These are phyloP conservation scores for Fusarium beomiforme DNA, from an alignment of 2,329 filamentous ascomycete species.

Conservation along the genomic window DNA sequence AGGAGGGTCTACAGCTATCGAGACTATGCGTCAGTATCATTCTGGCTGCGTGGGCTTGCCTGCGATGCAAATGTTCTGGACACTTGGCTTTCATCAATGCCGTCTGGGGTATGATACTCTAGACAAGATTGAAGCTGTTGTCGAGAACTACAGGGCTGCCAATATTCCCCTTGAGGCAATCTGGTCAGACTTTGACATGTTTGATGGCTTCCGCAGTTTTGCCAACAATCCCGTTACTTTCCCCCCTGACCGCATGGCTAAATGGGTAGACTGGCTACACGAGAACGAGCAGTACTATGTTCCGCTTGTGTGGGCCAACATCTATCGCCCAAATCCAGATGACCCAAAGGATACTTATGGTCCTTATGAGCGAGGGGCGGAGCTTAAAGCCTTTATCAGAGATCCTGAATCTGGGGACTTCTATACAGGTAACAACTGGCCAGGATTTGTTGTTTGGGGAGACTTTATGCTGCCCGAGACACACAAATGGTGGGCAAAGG, in stretches of 20 bases:
- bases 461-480: background rate
- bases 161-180: slow-evolving; percentile 5
- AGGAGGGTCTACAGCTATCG: background rate
- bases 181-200: slow-evolving; percentile 18
- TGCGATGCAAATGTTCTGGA: slow-evolving; percentile 2
- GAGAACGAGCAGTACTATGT: background rate
- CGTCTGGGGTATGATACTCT: background rate
- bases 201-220: slow-evolving; percentile 11
- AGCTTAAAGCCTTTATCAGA: background rate
- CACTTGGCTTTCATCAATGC: background rate
- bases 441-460: background rate
- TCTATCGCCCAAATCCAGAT: background rate
- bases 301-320: background rate
- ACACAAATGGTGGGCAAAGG: background rate
- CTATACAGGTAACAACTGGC: background rate
- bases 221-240: slow-evolving; percentile 8
- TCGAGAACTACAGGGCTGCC: slow-evolving; percentile 2
- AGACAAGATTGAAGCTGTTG: background rate
- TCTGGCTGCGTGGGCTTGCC: background rate
- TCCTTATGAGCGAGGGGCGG: background rate
- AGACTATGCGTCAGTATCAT: background rate
- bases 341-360: background rate
- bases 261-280: background rate
- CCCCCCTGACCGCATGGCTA: background rate
- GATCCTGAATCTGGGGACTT: background rate